A percentile compares a stretch with the other conserved stretches of the same genome.
Conservation (phyloP, 108 stramenopile species). For the Pseudonitzschia delicatissima region DNA sequence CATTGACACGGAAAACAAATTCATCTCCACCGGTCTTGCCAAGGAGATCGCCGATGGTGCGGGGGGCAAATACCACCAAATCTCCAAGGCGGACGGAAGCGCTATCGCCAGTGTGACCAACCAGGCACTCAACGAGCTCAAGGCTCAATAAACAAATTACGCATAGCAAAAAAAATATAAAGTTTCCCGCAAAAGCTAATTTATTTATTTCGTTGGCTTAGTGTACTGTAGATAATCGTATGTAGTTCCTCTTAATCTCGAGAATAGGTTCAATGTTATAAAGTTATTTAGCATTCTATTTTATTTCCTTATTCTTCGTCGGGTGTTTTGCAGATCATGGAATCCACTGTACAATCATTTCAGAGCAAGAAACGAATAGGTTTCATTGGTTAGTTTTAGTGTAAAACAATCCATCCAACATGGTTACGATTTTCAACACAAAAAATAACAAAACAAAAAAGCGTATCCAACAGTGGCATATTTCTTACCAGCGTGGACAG, state of each 20-base stretch:
- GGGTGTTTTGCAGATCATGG: conserved; percentile 90
- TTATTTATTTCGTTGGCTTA: no score
- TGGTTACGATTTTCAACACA: no score
- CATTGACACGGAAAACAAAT: conserved; percentile 96
- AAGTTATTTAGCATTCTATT: background rate
- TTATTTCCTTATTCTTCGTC: conserved; percentile 35
- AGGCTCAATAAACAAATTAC: conserved; percentile 38
- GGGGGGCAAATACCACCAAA: conserved; percentile 83
- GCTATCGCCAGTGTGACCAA: conserved; percentile 85
- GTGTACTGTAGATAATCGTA: no score
- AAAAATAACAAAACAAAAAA: background rate
- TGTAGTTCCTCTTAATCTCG: no score
- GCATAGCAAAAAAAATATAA: background rate
- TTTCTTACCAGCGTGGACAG: conserved; percentile 78
- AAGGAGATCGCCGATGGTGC: conserved; percentile 96
- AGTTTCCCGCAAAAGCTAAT: background rate
- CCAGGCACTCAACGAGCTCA: conserved; percentile 73
- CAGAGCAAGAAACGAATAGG: no score
- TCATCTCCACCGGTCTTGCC: conserved; percentile 94
- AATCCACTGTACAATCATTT: conserved; percentile 57
- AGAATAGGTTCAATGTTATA: background rate
- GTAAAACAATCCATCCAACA: no score
- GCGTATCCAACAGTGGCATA: background rate
- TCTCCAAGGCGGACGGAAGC: conserved; percentile 84
- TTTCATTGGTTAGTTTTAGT: no score